phyloP scores from a whole-genome alignment of 768 basidiomycete genomes.

The Rubroboletus pulcherrimus region DNA sequence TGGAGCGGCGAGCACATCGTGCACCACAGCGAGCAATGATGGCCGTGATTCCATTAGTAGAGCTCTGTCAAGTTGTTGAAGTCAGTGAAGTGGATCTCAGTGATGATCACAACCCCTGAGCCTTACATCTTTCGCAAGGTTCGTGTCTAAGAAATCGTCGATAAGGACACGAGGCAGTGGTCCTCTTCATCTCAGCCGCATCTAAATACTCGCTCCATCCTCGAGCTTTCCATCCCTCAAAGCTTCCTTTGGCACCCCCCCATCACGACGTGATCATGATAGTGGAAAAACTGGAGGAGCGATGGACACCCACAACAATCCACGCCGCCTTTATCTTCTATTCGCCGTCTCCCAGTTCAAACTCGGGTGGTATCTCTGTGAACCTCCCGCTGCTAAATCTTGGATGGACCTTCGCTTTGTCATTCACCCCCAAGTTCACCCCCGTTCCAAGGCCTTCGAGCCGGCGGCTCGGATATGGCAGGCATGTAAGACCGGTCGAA shows the following conservation, averaged over 20 bases:
- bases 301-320: constrained; percentile 13
- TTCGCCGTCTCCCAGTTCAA: not conserved
- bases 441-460: too few relatives aligned
- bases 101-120: too few relatives aligned
- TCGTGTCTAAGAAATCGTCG: not conserved
- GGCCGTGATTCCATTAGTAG: constrained; percentile 10
- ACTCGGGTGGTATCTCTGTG: not conserved
- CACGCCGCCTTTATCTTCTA: constrained; percentile 1
- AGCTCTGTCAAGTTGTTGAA: not conserved
- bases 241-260: too few relatives aligned
- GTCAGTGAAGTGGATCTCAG: too few relatives aligned
- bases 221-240: not conserved
- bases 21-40: constrained; percentile 25
- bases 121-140: too few relatives aligned
- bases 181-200: not conserved
- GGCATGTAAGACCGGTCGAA: too few relatives aligned
- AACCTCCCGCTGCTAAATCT: constrained; percentile 7
- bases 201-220: not conserved
- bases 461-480: too few relatives aligned
- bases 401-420: constrained; percentile 18
- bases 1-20: constrained; percentile 25
- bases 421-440: too few relatives aligned
- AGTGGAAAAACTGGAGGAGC: constrained; percentile 10
- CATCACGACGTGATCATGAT: not conserved
- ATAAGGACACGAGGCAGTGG: not conserved